Evolutionary conservation across 768 basidiomycete species (phyloP), one percentile per base, ranked within the genome.

Genomic region (Cyathus striatus): DNA sequence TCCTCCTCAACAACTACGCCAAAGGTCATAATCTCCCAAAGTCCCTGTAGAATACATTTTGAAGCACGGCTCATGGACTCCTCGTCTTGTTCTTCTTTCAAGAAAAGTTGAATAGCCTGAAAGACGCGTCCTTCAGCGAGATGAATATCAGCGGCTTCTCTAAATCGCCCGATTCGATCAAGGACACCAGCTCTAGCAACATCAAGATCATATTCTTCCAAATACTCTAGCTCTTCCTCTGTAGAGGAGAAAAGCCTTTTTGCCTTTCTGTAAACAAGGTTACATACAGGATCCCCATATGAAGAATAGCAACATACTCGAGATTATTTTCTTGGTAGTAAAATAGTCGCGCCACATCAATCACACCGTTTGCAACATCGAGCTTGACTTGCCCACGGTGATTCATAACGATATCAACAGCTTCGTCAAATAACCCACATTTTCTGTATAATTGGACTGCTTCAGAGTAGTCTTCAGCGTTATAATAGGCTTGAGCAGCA

Each of bases 211-310:
- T 69, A 68, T 3, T 76, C 69, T 42, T 81, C 73, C 14, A 80
- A 63, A 45, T 78, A 86, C 26, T 73, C 70, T n/a, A 81, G 48
- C 16, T 67, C 66, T 17, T 81, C 76, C 17, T 84, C 75, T 1
- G 67, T 58, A 1, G 69, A 62, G 0, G 62, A 46, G 45, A 86
- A 86, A 3, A 86, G 54, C 5, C 57, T 47, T 42, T 61, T 42
- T 18, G 70, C 70, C 55, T 73, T 61, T 17, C 84, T 84, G 49
- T 10, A 35, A 32, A 24, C 27, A 21, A 47, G 44, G 7, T 35
- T 4, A 14, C 24, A 39, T 34, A 42, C 6, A 18, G 38, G 5
- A 0, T 25, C 7, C 5, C n/a, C 6, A 30, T 13, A 7, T 26
- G 42, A 21, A 34, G 26, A 16, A 14, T 37, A 27, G 27, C 39